Base-by-base conservation (phyloP, 1,139 yeast species). In the Yamadazyma oceani region DNA sequence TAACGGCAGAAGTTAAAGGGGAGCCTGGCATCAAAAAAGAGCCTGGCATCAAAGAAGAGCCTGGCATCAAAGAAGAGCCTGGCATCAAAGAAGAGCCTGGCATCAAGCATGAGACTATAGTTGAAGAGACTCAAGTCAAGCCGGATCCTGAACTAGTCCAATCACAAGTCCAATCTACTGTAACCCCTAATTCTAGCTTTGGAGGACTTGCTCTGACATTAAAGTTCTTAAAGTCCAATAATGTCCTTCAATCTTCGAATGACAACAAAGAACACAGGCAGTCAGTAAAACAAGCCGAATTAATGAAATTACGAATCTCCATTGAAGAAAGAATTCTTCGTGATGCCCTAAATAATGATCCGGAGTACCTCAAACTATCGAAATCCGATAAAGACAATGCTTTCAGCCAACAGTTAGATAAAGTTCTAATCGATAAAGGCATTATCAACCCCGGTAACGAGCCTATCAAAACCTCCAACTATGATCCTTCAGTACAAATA, bases 401-500 rank as follows among this genome's bases (percentile, higher is more conserved):
- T 12, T 60, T 60, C 35, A 62, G 64, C 11, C 43, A 48, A 10
- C 49, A 50, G 21, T 55, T 71, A 17, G 73, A 67, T 35, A 54
- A 57, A 10, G 40, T 64, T 17, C 50, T 70, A 12, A 41, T 43
- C 4, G 53, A 54, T 26, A 63, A 66, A 44, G 55, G 55, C 2
- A 55, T 65, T 4, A 42, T 59, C 8, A 40, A 12, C 22, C 34
- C 25, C 7, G 15, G 4, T n/a, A 26, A 35, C 5, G 39, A 38
- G 13, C 26, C 25, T 8, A 22, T 17, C 3, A 27, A 19, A 19
- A 6, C 28, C 15, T 11, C 13, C 7, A 26, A 66, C 36, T 85
- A 85, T 58, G 75, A 78, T 39, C 96, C 96, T 0, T 67, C 74
- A 5, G 76, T 90, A 15, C 66, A 73, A 16, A 55, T 90, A 7